Base-by-base conservation (phyloP, 495 filamentous ascomycete genomes). In the Penicillium arizonense region DNA sequence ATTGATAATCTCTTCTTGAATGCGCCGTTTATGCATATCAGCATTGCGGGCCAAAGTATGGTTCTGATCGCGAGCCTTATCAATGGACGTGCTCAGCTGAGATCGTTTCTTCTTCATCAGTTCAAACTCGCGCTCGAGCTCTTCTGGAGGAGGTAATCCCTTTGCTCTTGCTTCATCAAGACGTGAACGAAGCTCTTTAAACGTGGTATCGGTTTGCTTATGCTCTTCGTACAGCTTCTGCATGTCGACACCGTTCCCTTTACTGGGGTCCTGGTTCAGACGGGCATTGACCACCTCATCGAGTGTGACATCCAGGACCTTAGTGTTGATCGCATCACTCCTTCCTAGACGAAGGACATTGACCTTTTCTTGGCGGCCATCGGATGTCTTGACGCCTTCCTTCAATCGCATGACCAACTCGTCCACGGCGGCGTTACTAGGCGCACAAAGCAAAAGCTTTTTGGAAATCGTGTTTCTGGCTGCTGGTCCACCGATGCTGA, bases 361-460 rank as follows among this genome's bases (percentile, higher is more conserved):
- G 55, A 96, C 75, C 57, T 85, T 87, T 55, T 88, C 84, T 5
- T 74, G 65, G 12, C 82, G 75, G 0, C 95, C 95, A 37, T 81
- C 82, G 45, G 81, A 72, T 0, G 89, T 91, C 62, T 86, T 96
- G 40, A 97, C 80, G 3, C 94, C 94, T 43, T 86, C 74, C 71
- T 94, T 97, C 59, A 98, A 83, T 70, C 94, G 85, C 68, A 97
- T 84, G 12, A 98, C 94, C 47, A 98, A 70, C 68, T 98, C 94
- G 65, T 98, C 94, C 2, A 97, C 94, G 21, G 94, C 94, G 4
- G 94, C 94, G 67, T 98, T 98, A 77, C 90, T 96, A 21, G 94
- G 94, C 21, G 94, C 94, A 59, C 94, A 98, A 20, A 98, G 87
- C 30, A 98, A 80, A 20, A 98, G 78, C 65, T 97, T 98, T 72